These are phyloP conservation scores for Fomitopsis serialis DNA, from an alignment of 768 basidiomycete species.

Conservation along the genomic window DNA sequence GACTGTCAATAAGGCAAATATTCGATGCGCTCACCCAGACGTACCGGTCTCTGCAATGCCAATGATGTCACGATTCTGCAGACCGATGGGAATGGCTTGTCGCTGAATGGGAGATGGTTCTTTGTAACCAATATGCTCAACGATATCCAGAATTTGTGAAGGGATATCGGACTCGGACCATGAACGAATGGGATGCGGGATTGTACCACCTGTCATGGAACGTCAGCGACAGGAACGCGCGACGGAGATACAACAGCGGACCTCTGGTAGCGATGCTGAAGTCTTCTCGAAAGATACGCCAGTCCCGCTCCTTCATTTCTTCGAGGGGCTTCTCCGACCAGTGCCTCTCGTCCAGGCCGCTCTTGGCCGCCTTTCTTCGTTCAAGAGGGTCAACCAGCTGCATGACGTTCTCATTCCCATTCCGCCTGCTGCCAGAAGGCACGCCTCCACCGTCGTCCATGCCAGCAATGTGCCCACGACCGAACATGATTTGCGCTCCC, in stretches of 20 bases:
- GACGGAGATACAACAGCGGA: conserved; percentile 25
- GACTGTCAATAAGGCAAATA: not conserved
- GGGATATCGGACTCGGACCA: conserved; percentile 91
- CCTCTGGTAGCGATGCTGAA: conserved; percentile 94
- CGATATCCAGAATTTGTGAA: conserved; percentile 67
- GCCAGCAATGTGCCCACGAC: conserved; percentile 75
- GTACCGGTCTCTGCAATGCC: conserved; percentile 97
- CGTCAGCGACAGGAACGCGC: not conserved
- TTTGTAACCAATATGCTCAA: conserved; percentile 92
- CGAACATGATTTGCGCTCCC: conserved; percentile 86
- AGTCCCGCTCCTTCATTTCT: conserved; percentile 97
- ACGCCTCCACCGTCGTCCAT: conserved; percentile 73
- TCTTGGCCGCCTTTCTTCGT: conserved; percentile 72
- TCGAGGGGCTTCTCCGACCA: conserved; percentile 92
- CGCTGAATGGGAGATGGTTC: conserved; percentile 97
- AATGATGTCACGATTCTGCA: conserved; percentile 95
- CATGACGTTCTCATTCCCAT: conserved; percentile 23
- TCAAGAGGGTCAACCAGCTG: conserved; percentile 82
- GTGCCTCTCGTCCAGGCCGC: conserved; percentile 88
- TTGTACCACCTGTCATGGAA: conserved; percentile 64
- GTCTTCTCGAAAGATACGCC: conserved; percentile 98
- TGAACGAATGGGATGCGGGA: conserved; percentile 88
- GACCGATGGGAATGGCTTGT: conserved; percentile 97
- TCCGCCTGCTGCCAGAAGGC: conserved; percentile 30
- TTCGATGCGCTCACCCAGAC: conserved; percentile 17